Percentiles rank a stretch among this genome's conserved stretches.
Evolutionary conservation across 2,329 filamentous ascomycete species (phyloP).

Genomic region (Colletotrichum sp.): DNA sequence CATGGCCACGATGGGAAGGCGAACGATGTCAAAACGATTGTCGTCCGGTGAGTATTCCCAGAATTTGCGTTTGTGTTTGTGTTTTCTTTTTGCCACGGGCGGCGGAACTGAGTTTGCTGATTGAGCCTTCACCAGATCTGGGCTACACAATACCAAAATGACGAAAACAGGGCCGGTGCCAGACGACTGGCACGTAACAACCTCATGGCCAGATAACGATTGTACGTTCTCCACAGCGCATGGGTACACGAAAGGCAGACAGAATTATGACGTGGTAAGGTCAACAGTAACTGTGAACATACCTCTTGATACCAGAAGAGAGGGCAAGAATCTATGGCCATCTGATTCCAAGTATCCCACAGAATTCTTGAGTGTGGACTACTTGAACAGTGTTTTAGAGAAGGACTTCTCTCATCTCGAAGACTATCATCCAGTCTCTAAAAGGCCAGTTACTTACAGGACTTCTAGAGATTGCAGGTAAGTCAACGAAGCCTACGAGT

Average conservation of each 20-base stretch:
- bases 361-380: background rate
- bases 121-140: background rate
- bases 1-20: background rate
- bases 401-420: background rate
- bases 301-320: background rate
- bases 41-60: background rate
- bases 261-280: background rate
- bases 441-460: no score
- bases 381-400: background rate
- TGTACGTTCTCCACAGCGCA: background rate
- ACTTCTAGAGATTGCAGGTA: no score
- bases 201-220: background rate
- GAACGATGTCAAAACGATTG: rapidly evolving
- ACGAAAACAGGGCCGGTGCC: background rate
- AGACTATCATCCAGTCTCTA: no score
- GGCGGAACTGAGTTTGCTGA: no score
- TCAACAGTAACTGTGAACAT: background rate
- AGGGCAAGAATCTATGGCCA: rapidly evolving
- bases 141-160: background rate
- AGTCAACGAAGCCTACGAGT: no score
- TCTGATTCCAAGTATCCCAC: rapidly evolving
- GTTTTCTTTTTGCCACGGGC: no score
- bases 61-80: no score
- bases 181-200: background rate
- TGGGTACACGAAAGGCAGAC: background rate